Evolutionary conservation across 2,329 filamentous ascomycete species (phyloP).

Genomic region (Cladosporium sp.): DNA sequence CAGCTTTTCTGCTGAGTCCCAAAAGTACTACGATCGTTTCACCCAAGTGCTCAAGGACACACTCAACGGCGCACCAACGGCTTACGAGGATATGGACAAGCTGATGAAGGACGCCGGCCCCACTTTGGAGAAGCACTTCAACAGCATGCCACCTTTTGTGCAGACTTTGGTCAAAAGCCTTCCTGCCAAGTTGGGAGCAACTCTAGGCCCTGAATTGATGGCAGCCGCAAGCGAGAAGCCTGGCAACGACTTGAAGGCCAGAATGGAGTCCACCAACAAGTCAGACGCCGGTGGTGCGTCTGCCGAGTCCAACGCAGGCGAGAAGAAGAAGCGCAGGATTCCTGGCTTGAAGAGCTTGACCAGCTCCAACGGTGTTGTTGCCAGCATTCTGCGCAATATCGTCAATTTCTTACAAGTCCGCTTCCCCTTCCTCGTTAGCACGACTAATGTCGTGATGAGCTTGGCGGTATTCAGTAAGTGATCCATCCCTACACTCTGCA

Average conservation of each 20-base stretch:
- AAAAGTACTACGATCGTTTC: constrained; percentile 79
- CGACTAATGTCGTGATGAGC: constrained; percentile 88
- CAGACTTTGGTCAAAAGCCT: constrained; percentile 84
- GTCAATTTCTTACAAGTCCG: constrained; percentile 82
- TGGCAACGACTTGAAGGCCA: constrained; percentile 44
- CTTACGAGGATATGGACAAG: constrained; percentile 82
- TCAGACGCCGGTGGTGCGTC: constrained; percentile 17
- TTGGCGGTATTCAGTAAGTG: constrained; percentile 76
- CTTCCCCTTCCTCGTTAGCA: constrained; percentile 82
- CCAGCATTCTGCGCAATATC: constrained; percentile 83
- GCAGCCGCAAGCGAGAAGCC: constrained; percentile 74
- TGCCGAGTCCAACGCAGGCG: constrained; percentile 30
- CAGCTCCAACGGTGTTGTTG: constrained; percentile 82
- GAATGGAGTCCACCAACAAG: constrained; percentile 38
- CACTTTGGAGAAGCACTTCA: constrained; percentile 64
- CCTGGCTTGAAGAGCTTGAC: constrained; percentile 76
- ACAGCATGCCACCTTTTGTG: constrained; percentile 71
- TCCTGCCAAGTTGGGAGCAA: constrained; percentile 75
- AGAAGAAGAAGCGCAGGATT: constrained; percentile 66
- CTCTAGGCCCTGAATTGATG: constrained; percentile 77
- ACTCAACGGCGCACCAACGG: constrained; percentile 87
- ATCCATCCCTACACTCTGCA: too few species aligned
- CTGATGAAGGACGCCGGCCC: constrained; percentile 63
- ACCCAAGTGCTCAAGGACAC: constrained; percentile 89
- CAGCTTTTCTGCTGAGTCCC: constrained; percentile 78